Percentiles rank a stretch among this genome's conserved stretches.
These are phyloP conservation scores for Dimargaris cristalligena DNA, from an alignment of 192 early-diverging fungal species.

Conservation along the genomic window DNA sequence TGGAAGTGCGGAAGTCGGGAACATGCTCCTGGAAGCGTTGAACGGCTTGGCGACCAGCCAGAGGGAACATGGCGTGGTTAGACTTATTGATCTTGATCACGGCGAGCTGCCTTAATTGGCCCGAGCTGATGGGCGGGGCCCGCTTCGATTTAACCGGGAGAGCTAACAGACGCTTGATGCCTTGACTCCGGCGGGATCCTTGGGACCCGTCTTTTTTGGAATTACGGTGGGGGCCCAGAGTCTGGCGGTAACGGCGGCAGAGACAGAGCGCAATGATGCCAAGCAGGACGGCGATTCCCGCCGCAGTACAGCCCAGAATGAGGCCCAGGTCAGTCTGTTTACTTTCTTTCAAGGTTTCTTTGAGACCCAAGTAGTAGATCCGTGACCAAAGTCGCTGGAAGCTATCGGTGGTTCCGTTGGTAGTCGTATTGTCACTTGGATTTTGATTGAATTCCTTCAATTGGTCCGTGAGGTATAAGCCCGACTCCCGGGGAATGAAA, in stretches of 20 bases:
- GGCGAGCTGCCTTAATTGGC: neutral
- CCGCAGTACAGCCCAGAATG: neutral
- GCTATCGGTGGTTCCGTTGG: neutral
- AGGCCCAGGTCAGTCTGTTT: neutral
- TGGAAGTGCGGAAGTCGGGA: neutral
- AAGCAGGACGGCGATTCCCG: neutral
- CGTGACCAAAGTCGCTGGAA: neutral
- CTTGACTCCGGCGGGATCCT: neutral
- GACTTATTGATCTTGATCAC: neutral
- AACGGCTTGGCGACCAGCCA: neutral
- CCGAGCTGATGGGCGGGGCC: neutral
- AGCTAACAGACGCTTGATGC: neutral
- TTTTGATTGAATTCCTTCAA: no score
- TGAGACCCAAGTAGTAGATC: neutral
- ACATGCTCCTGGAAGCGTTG: neutral
- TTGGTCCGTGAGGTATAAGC: no score
- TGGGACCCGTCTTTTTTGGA: neutral
- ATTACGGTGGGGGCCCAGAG: neutral
- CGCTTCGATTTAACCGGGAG: neutral
- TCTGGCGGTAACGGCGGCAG: neutral
- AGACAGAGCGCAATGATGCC: neutral
- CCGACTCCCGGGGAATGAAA: no score
- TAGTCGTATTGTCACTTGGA: no score
- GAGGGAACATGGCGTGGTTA: neutral
- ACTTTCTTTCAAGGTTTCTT: neutral